These are phyloP conservation scores for Macrocybe gigantea DNA, from an alignment of 768 basidiomycete species.

Conservation along the genomic window DNA sequence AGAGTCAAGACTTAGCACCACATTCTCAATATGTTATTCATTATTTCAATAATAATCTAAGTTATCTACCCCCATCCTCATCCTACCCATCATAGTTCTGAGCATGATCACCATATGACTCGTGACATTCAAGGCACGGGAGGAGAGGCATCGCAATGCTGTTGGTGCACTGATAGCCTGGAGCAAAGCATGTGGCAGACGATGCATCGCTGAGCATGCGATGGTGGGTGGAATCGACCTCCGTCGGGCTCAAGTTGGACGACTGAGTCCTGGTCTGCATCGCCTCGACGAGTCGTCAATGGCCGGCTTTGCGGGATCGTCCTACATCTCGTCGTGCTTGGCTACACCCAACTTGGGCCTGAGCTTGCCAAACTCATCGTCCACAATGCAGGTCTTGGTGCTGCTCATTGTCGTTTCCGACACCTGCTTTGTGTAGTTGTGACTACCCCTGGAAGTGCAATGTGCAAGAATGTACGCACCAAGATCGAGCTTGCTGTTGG, in stretches of 20 bases:
- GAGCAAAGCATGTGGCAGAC: not conserved
- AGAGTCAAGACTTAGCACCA: no score
- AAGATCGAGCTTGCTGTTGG: no score
- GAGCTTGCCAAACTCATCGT: no score
- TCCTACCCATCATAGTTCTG: not conserved
- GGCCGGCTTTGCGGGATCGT: conserved; percentile 1
- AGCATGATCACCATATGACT: no score
- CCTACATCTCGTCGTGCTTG: conserved; percentile 9
- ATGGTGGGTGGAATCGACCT: no score
- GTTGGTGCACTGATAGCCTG: conserved; percentile 16
- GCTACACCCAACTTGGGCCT: conserved; percentile 7
- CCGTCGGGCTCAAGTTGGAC: no score
- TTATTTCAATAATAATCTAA: no score
- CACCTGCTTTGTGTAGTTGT: conserved; percentile 15
- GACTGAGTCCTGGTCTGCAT: no score
- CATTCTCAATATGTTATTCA: no score
- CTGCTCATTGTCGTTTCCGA: conserved; percentile 15
- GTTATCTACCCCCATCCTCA: conserved; percentile 5
- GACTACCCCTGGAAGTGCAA: conserved; percentile 3
- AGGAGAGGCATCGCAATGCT: conserved; percentile 28
- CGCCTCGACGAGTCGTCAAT: conserved; percentile 4
- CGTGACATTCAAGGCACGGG: conserved; percentile 9
- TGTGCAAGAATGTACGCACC: not conserved
- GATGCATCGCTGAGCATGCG: no score
- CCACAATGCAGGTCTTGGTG: conserved; percentile 32